A percentile compares a stretch with the other conserved stretches of the same genome.
Conservation (phyloP, 1,284 basidiomycete genomes). For the Apiotrichum sp. region DNA sequence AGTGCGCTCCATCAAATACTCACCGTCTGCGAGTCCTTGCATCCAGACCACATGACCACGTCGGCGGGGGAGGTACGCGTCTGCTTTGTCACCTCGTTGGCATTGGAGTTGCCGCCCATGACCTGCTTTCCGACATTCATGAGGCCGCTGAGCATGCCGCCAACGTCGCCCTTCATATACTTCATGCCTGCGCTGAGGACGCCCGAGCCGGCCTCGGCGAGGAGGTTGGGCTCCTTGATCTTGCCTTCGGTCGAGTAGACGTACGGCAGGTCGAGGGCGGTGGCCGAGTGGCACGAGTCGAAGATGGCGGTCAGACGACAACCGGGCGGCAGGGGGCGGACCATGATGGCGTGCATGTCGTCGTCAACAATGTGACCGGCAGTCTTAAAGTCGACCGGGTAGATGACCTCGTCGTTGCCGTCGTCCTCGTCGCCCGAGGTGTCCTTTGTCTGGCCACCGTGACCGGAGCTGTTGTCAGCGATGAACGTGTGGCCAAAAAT, state of each 20-base stretch:
- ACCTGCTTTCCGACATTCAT: constrained; percentile 26
- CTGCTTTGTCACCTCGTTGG: constrained; percentile 47
- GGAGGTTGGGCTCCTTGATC: constrained; percentile 76
- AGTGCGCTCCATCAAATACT: background rate
- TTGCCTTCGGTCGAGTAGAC: constrained; percentile 81
- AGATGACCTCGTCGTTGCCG: constrained; percentile 65
- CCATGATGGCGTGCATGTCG: constrained; percentile 57
- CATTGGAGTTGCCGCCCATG: constrained; percentile 13
- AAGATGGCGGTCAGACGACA: constrained; percentile 84
- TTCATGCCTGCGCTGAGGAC: constrained; percentile 50
- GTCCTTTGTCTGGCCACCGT: constrained; percentile 73
- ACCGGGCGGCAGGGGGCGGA: constrained; percentile 63
- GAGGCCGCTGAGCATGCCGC: constrained; percentile 57
- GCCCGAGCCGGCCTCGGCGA: constrained; percentile 67
- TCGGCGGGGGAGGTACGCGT: constrained; percentile 75
- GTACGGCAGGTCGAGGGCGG: constrained; percentile 50
- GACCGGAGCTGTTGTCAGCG: constrained; percentile 53
- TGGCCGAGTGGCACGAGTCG: constrained; percentile 55
- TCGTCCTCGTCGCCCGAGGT: constrained; percentile 58
- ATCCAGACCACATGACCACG: constrained; percentile 67
- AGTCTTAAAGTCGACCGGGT: constrained; percentile 69
- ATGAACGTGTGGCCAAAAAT: too few species aligned
- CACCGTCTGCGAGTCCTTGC: constrained; percentile 78
- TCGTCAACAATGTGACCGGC: constrained; percentile 76
- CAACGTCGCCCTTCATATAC: constrained; percentile 57